These are phyloP conservation scores for Tricholoma terreum DNA, from an alignment of 768 basidiomycete species.

Conservation along the genomic window DNA sequence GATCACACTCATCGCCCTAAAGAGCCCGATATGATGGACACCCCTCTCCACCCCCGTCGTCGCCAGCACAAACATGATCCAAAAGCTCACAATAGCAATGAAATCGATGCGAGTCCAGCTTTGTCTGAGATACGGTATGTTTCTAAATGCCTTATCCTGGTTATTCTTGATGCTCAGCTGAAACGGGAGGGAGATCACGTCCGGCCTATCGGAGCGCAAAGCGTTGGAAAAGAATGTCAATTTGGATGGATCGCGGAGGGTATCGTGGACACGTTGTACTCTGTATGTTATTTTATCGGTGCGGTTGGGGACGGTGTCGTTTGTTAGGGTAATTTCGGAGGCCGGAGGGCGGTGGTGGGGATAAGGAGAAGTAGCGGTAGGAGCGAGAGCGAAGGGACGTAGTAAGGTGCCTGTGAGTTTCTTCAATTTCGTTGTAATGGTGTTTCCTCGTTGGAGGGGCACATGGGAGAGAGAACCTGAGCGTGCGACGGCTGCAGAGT, in stretches of 20 bases:
- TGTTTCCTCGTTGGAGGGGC: slow-evolving; percentile 42
- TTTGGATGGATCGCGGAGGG: slow-evolving; percentile 42
- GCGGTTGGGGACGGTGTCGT: slow-evolving; percentile 16
- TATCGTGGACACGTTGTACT: slow-evolving; percentile 35
- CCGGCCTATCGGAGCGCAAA: slow-evolving; percentile 43
- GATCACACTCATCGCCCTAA: slow-evolving; percentile 85
- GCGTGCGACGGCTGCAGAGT: slow-evolving; percentile 21
- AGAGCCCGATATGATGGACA: slow-evolving; percentile 73
- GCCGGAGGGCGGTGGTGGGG: slow-evolving; percentile 13
- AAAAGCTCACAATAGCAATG: slow-evolving; percentile 82
- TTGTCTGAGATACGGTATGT: slow-evolving; percentile 87
- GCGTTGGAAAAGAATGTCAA: slow-evolving; percentile 50
- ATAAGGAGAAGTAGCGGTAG: slow-evolving; percentile 26
- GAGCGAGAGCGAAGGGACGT: slow-evolving; percentile 51
- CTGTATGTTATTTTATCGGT: slow-evolving; percentile 31
- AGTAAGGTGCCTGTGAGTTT: slow-evolving; percentile 44
- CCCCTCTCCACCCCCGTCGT: slow-evolving; percentile 66
- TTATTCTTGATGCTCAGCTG: slow-evolving; percentile 54
- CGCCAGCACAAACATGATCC: slow-evolving; percentile 78
- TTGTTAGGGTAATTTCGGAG: slow-evolving; percentile 27
- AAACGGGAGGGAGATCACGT: slow-evolving; percentile 58
- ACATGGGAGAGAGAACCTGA: slow-evolving; percentile 23
- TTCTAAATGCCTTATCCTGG: slow-evolving; percentile 55
- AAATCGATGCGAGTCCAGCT: slow-evolving; percentile 92
- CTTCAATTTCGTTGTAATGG: slow-evolving; percentile 44